These are phyloP conservation scores for Chlorella sp. DNA, from an alignment of 139 green algal genomes.

Conservation along the genomic window DNA sequence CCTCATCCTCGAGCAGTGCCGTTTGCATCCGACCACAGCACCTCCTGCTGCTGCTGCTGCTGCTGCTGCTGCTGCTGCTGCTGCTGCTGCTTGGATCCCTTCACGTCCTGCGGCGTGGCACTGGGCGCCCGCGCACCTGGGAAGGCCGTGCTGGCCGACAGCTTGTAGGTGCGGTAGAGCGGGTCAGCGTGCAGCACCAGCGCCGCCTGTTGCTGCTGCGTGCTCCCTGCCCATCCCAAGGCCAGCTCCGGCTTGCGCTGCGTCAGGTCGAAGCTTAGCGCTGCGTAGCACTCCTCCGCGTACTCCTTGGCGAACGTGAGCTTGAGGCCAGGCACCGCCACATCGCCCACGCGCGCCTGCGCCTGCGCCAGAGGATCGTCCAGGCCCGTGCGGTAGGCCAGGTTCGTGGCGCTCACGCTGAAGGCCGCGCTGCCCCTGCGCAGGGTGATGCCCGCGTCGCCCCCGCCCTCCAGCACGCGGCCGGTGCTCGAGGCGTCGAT, in stretches of 20 bases:
- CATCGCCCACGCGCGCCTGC: conserved; percentile 12
- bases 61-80: not conserved
- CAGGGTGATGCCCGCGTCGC: conserved; percentile 26
- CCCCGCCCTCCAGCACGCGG: conserved; percentile 23
- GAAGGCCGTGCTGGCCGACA: conserved; percentile 27
- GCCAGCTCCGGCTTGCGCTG: conserved; percentile 33
- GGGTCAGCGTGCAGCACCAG: conserved; percentile 39
- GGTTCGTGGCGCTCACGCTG: conserved; percentile 30
- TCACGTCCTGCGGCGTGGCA: not conserved
- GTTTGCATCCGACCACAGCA: not conserved
- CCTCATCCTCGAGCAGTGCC: not conserved
- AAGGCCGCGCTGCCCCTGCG: conserved; percentile 25
- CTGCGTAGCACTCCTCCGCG: conserved; percentile 23
- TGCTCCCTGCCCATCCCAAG: conserved; percentile 31
- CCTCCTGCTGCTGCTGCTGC: not conserved
- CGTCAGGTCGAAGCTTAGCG: conserved; percentile 36
- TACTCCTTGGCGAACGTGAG: conserved; percentile 31
- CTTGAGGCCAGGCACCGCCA: conserved; percentile 28
- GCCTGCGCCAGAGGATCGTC: conserved; percentile 27
- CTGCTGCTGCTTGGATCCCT: not conserved
- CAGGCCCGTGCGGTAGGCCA: conserved; percentile 20
- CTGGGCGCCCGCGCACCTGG: conserved; percentile 10
- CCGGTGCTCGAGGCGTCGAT: conserved; percentile 21
- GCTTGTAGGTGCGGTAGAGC: conserved; percentile 22
- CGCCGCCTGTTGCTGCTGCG: conserved; percentile 24